Percentiles rank a stretch among this genome's conserved stretches.
Evolutionary conservation across 306 rosid genomes (phyloP).

Genomic region (Cajanus cajan): DNA sequence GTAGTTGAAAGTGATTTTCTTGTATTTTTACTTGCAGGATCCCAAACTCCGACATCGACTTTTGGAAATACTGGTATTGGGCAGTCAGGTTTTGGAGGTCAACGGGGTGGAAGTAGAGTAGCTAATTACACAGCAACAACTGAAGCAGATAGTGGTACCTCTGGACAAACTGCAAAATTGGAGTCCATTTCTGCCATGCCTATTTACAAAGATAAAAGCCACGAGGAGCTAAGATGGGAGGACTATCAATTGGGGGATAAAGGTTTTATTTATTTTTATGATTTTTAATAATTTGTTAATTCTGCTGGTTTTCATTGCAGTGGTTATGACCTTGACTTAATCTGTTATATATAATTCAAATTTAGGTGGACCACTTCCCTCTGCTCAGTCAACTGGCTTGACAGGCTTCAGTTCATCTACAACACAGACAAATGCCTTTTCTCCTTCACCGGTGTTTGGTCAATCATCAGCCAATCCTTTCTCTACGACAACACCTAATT

Average conservation of each 20-base stretch:
- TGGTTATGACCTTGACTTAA: not conserved
- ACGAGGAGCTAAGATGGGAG: conserved; percentile 97
- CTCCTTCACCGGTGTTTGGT: conserved; percentile 53
- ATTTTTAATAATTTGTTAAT: not conserved
- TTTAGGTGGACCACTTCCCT: conserved; percentile 84
- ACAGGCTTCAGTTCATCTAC: conserved; percentile 55
- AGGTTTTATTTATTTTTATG: conserved; percentile 39
- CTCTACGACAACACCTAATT: conserved; percentile 51
- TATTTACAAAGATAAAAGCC: conserved; percentile 83
- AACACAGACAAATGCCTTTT: conserved; percentile 55
- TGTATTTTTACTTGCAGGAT: conserved; percentile 47
- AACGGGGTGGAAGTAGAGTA: conserved; percentile 85
- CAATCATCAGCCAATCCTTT: conserved; percentile 72
- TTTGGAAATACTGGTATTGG: conserved; percentile 67
- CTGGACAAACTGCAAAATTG: conserved; percentile 64
- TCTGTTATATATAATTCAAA: conserved; percentile 13
- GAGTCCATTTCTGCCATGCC: conserved; percentile 98
- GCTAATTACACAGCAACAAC: conserved; percentile 67
- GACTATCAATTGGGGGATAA: conserved; percentile 94
- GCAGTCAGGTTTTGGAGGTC: conserved; percentile 73
- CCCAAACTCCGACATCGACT: conserved; percentile 60
- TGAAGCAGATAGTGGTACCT: conserved; percentile 67
- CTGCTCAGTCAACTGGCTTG: conserved; percentile 53
- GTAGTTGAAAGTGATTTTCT: conserved; percentile 3
- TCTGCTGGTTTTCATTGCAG: not conserved